A percentile compares a stretch with the other conserved stretches of the same genome.
Evolutionary conservation across 176 grass and related monocot genomes (phyloP).

Genomic region (Carex littledalei): DNA sequence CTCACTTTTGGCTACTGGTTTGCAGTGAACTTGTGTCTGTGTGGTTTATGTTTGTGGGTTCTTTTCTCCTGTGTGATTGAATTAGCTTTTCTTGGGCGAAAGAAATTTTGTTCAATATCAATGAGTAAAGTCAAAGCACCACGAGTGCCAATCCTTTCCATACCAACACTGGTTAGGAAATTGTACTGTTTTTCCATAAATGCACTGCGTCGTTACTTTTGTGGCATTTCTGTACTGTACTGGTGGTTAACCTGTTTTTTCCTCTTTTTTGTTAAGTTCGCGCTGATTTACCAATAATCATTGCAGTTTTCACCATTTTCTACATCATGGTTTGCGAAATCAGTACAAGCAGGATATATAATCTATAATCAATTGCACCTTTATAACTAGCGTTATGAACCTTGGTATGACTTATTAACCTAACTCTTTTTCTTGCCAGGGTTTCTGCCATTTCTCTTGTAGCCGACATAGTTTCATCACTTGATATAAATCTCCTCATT

Average conservation of each 20-base stretch:
- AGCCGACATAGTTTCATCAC: constrained; percentile 63
- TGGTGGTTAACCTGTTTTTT: background rate
- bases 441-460: constrained; percentile 73
- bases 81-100: background rate
- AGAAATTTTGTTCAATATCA: background rate
- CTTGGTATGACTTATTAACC: background rate
- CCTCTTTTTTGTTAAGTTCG: background rate
- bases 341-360: background rate
- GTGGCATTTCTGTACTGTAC: background rate
- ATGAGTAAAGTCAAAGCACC: background rate
- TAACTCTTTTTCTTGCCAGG: constrained; percentile 35
- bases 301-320: constrained; percentile 5
- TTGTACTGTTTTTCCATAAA: background rate
- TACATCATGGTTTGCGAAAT: constrained; percentile 18
- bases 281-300: background rate
- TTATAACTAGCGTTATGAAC: background rate
- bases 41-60: background rate
- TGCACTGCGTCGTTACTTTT: background rate
- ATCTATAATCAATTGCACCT: background rate
- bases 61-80: background rate
- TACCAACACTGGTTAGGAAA: background rate
- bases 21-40: background rate
- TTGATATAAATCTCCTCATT: constrained; percentile 40
- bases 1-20: constrained; percentile 11
- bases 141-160: background rate